These are phyloP conservation scores for Pythium aquatile DNA, from an alignment of 352 stramenopile genomes.

Conservation along the genomic window DNA sequence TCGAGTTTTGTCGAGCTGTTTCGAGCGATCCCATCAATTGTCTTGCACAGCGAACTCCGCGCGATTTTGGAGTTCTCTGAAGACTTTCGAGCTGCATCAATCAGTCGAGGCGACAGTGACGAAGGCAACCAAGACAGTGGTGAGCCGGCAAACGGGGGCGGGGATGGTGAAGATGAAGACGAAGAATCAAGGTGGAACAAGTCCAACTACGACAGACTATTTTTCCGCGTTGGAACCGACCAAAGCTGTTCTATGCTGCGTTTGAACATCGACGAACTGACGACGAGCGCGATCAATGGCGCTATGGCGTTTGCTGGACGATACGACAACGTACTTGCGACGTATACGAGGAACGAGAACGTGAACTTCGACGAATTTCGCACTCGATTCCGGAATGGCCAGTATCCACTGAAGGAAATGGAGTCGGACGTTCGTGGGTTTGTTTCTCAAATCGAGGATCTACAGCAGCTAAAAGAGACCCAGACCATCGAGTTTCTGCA, in stretches of 20 bases:
- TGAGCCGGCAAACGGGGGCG: neutral
- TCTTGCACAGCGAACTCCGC: conserved; percentile 37
- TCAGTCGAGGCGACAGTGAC: conserved; percentile 9
- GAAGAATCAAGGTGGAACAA: conserved; percentile 22
- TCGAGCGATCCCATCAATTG: conserved; percentile 35
- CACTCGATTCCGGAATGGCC: conserved; percentile 35
- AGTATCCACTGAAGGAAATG: conserved; percentile 50
- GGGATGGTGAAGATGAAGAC: conserved; percentile 4
- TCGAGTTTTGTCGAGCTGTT: conserved; percentile 41
- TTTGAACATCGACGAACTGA: conserved; percentile 43
- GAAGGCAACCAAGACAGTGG: neutral
- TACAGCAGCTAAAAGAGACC: conserved; percentile 3
- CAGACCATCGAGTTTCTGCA: conserved; percentile 43
- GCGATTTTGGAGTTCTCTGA: conserved; percentile 49
- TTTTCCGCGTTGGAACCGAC: conserved; percentile 39
- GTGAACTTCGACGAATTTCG: conserved; percentile 51
- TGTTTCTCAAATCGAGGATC: conserved; percentile 37
- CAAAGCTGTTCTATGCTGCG: conserved; percentile 32
- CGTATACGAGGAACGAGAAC: conserved; percentile 41
- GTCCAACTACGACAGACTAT: conserved; percentile 30
- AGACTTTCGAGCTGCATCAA: conserved; percentile 36
- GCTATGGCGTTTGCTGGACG: conserved; percentile 28
- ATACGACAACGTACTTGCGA: conserved; percentile 36
- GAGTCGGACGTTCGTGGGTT: conserved; percentile 37
- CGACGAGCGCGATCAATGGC: conserved; percentile 27